phyloP scores from a whole-genome alignment of 1,284 basidiomycete genomes.

The Sparassis latifolia region DNA sequence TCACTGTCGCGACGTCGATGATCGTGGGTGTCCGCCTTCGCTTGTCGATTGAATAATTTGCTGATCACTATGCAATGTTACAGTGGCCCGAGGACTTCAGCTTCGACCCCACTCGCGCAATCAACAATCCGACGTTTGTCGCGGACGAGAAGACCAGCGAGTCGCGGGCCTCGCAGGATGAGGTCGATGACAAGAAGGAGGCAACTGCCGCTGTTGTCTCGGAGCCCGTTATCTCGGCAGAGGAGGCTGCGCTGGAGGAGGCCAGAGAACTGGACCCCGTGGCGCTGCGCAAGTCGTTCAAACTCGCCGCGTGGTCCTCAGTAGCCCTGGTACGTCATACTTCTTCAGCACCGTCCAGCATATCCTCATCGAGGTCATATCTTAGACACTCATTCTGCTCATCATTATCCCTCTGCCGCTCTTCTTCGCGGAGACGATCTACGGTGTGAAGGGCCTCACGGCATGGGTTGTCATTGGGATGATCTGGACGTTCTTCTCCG shows the following conservation, averaged over 20 bases:
- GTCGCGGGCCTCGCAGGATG: slow-evolving; percentile 15
- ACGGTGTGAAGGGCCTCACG: slow-evolving; percentile 58
- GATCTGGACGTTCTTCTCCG: slow-evolving; percentile 76
- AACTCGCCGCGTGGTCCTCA: slow-evolving; percentile 70
- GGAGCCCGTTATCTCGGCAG: slow-evolving; percentile 27
- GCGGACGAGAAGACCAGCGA: slow-evolving; percentile 15
- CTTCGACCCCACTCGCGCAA: slow-evolving; percentile 71
- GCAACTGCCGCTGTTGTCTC: slow-evolving; percentile 23
- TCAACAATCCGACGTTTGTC: slow-evolving; percentile 44
- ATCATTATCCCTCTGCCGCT: slow-evolving; percentile 77
- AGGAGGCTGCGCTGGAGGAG: slow-evolving; percentile 31
- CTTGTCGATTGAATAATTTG: background rate
- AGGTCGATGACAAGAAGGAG: slow-evolving; percentile 36
- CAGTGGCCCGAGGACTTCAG: slow-evolving; percentile 79
- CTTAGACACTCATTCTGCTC: slow-evolving; percentile 57
- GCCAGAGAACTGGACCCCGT: slow-evolving; percentile 57
- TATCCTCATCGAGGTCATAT: background rate
- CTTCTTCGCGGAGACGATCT: slow-evolving; percentile 76
- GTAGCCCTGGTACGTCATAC: slow-evolving; percentile 48
- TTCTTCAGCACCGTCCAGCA: background rate
- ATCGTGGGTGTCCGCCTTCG: slow-evolving; percentile 35
- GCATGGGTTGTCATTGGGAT: slow-evolving; percentile 79
- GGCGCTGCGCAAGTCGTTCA: slow-evolving; percentile 64
- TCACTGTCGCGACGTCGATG: slow-evolving; percentile 59
- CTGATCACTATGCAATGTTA: background rate